phyloP scores from a whole-genome alignment of 352 stramenopile species.

The Globisporangium heterothallicum region DNA sequence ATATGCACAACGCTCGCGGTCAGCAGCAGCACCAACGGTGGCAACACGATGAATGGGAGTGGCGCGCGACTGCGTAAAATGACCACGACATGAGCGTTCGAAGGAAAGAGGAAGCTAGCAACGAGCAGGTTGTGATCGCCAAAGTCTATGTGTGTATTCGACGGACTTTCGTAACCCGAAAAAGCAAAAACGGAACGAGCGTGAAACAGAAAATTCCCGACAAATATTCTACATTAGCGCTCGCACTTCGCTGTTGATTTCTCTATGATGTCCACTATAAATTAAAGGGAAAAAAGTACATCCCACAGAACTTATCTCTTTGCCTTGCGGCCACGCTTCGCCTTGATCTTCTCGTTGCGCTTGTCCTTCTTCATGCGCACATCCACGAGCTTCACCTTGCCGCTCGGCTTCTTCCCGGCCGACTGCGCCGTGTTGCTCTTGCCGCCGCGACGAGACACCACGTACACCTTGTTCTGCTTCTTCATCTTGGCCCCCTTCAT shows the following conservation, averaged over 20 bases:
- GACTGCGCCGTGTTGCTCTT: constrained; percentile 42
- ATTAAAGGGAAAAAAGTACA: constrained; percentile 19
- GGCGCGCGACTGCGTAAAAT: constrained; percentile 12
- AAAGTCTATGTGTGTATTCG: too few species aligned
- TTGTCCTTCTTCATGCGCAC: constrained; percentile 98
- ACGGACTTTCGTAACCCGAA: too few species aligned
- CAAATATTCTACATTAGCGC: too few species aligned
- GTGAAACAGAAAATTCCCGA: too few species aligned
- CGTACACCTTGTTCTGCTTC: constrained; percentile 96
- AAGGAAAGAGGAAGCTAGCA: too few species aligned
- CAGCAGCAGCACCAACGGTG: constrained; percentile 7
- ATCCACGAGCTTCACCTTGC: constrained; percentile 97
- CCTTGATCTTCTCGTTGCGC: constrained; percentile 73
- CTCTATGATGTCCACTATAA: constrained; percentile 16
- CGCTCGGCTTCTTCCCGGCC: constrained; percentile 70
- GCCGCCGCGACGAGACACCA: constrained; percentile 86
- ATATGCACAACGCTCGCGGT: not conserved
- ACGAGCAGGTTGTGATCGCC: too few species aligned
- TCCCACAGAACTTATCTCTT: constrained; percentile 55
- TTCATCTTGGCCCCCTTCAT: constrained; percentile 90
- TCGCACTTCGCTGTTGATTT: too few species aligned
- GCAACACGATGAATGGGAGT: constrained; percentile 46
- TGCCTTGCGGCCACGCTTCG: constrained; percentile 82
- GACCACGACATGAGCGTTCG: not conserved
- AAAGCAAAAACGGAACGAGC: too few species aligned